Percentiles rank a stretch among this genome's conserved stretches.
These are phyloP conservation scores for Podaxis rugospora DNA, from an alignment of 768 basidiomycete genomes.

Conservation along the genomic window DNA sequence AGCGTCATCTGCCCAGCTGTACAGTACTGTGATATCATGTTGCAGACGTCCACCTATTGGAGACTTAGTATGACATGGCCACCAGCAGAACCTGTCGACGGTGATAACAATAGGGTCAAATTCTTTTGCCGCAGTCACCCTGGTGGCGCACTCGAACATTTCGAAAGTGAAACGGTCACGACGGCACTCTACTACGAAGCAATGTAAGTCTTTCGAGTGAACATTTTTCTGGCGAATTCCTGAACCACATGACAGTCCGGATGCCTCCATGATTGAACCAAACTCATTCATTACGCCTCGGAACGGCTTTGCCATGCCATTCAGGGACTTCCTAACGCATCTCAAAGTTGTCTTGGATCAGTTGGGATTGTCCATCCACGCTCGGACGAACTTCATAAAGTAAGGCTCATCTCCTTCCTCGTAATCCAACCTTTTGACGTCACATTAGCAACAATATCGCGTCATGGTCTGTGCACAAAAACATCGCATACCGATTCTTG, in stretches of 20 bases:
- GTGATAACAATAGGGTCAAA: conserved; percentile 63
- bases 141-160: conserved; percentile 83
- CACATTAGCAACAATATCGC: conserved; percentile 65
- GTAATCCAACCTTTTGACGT: neutral
- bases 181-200: conserved; percentile 87
- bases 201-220: conserved; percentile 42
- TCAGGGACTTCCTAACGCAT: conserved; percentile 76
- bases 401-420: conserved; percentile 27
- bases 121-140: conserved; percentile 82
- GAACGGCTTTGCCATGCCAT: conserved; percentile 84
- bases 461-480: conserved; percentile 71
- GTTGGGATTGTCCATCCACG: conserved; percentile 78
- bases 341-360: conserved; percentile 80
- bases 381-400: conserved; percentile 81
- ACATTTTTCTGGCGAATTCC: neutral
- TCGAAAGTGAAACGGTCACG: conserved; percentile 74
- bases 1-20: conserved; percentile 67
- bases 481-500: conserved; percentile 89
- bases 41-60: conserved; percentile 72
- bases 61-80: conserved; percentile 76
- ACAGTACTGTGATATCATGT: conserved; percentile 78
- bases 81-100: conserved; percentile 57
- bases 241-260: conserved; percentile 50
- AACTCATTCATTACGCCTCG: conserved; percentile 74
- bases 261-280: conserved; percentile 72